These are phyloP conservation scores for Plenodomus biglobosus DNA, from an alignment of 2,329 filamentous ascomycete genomes.

Conservation along the genomic window DNA sequence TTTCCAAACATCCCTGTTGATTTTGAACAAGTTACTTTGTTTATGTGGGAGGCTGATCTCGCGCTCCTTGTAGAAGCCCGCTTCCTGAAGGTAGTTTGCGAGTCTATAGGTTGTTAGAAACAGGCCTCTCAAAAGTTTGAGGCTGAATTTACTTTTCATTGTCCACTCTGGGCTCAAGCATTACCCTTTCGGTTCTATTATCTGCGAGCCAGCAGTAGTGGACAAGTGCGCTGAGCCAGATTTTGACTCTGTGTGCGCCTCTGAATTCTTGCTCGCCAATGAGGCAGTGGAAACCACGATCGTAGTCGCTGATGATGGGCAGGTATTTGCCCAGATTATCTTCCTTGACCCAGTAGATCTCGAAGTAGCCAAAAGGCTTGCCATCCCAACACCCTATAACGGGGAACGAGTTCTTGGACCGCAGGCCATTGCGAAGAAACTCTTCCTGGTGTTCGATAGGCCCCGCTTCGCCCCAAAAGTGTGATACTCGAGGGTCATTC, in stretches of 20 bases:
- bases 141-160: conserved; percentile 71
- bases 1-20: conserved; percentile 75
- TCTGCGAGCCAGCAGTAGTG: conserved; percentile 82
- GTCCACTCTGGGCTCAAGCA: conserved; percentile 87
- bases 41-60: conserved; percentile 91
- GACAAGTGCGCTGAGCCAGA: conserved; percentile 84
- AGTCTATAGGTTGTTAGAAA: conserved; percentile 54
- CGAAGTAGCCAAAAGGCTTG: conserved; percentile 94
- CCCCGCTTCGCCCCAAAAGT: conserved; percentile 77
- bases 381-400: conserved; percentile 93
- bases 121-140: neutral
- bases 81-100: conserved; percentile 67
- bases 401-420: conserved; percentile 77
- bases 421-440: conserved; percentile 69
- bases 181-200: conserved; percentile 76
- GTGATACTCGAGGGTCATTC: conserved; percentile 76
- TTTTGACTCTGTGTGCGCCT: conserved; percentile 71
- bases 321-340: conserved; percentile 74
- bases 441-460: conserved; percentile 60
- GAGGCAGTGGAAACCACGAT: conserved; percentile 84
- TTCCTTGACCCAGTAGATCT: conserved; percentile 98
- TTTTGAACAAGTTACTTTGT: conserved; percentile 81
- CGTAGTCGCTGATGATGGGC: conserved; percentile 71
- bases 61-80: conserved; percentile 82
- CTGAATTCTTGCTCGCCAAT: conserved; percentile 91